These are phyloP conservation scores for Diacronema lutheri DNA, from an alignment of 78 protist species.

Conservation along the genomic window DNA sequence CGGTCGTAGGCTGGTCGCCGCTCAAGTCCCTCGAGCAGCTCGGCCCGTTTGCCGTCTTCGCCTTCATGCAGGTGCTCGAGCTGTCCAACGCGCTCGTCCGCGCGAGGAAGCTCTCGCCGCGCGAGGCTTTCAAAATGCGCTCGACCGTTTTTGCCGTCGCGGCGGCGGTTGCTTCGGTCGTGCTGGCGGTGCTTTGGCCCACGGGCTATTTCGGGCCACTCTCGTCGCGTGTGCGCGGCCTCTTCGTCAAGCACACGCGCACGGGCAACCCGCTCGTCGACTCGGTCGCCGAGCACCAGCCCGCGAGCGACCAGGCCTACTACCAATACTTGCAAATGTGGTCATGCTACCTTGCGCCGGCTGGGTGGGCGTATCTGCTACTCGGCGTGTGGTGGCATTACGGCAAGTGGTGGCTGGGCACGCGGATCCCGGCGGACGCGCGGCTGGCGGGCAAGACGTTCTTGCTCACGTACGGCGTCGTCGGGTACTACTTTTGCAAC, in stretches of 20 bases:
- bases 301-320: neutral
- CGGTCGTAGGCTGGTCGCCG: slow-evolving; percentile 31
- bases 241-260: slow-evolving; percentile 37
- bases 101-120: neutral
- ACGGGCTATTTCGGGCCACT: slow-evolving; percentile 27
- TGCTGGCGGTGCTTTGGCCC: neutral
- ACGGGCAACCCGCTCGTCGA: slow-evolving; percentile 47
- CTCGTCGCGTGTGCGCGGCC: slow-evolving; percentile 19
- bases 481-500: slow-evolving; percentile 11
- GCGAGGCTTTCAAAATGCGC: neutral
- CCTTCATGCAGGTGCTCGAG: slow-evolving; percentile 12
- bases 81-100: neutral
- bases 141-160: neutral
- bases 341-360: too few species aligned
- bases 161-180: neutral
- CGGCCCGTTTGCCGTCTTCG: neutral
- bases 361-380: too few species aligned
- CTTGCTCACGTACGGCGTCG: slow-evolving; percentile 3
- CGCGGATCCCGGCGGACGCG: too few species aligned
- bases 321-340: too few species aligned
- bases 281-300: slow-evolving; percentile 52
- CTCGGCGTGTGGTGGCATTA: too few species aligned
- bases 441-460: neutral
- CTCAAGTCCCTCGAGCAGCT: slow-evolving; percentile 32
- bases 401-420: too few species aligned